Base-by-base conservation (phyloP, 1,284 basidiomycete genomes). In the Tilletia indica region DNA sequence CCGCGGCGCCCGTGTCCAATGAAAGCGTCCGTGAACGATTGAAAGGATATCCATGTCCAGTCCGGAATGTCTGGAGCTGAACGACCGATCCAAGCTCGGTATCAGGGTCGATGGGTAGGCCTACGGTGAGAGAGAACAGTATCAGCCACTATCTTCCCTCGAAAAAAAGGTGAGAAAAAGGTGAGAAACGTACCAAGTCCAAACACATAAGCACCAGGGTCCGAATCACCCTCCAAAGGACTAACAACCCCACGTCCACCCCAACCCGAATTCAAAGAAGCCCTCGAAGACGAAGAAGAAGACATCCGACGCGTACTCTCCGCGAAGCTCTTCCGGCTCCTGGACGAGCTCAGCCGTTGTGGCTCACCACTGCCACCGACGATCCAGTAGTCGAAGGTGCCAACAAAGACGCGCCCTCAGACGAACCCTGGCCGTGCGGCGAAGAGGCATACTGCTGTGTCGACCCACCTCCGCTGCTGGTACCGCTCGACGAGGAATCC, bases 21-120 rank as follows among this genome's bases (percentile, higher is more conserved):
- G 61, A 64, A 14, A 64, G 14, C 16, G 61, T 64, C 12, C 61
- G 61, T 14, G 61, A 64, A 12, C 61, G 61, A 6, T 19, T 34
- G 39, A 64, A 64, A 16, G 61, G 61, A 64, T 64, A 64, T 4
- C 61, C 34, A 39, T 64, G 61, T 12, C 36, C 61, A 0, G 69
- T 64, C 11, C 81, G 76, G 71, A 83, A 83, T 0, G 79, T 77
- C 68, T 83, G 81, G 34, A 82, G 71, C 51, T 83, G 82, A 14
- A 82, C 80, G 2, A 82, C 80, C 0, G 82, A 82, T 0, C 74
- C 77, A 1, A 81, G 73, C 74, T 83, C 82, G 16, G 76, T 75
- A 49, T 83, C 82, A 0, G 82, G 82, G 34, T 83, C 82, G 68
- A 83, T 79, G 1, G 80, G 80, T 47, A 76, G 70, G 38, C 82